Conservation (phyloP, 345 rosid species). For the Crucihimalaya himalaica region DNA sequence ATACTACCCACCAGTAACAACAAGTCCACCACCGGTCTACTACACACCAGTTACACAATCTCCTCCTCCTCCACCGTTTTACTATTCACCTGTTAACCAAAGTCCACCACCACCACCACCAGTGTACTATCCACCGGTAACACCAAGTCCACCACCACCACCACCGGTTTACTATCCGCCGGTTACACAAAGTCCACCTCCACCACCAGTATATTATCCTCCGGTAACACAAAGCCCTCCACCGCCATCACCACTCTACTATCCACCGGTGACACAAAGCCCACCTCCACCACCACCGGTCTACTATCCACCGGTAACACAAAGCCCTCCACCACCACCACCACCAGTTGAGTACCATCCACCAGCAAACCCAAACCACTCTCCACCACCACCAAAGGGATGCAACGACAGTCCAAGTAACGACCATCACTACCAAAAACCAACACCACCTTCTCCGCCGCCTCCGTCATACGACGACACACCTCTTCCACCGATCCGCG, state of each 20-base stretch:
- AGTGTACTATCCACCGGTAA: constrained; percentile 4
- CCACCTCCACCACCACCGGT: constrained; percentile 26
- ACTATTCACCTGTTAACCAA: constrained; percentile 15
- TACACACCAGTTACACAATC: constrained; percentile 3
- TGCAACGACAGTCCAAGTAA: constrained; percentile 37
- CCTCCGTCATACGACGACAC: constrained; percentile 30
- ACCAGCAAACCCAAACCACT: constrained; percentile 19
- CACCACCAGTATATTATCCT: constrained; percentile 17
- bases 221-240: neutral
- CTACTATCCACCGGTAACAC: neutral
- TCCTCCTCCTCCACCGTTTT: constrained; percentile 27
- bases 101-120: constrained; percentile 34
- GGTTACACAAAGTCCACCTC: constrained; percentile 16
- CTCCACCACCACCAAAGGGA: constrained; percentile 38
- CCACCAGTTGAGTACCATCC: constrained; percentile 32
- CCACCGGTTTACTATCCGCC: constrained; percentile 22
- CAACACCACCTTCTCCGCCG: constrained; percentile 34
- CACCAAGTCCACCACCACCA: constrained; percentile 33
- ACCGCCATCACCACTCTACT: constrained; percentile 17
- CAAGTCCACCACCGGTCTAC: constrained; percentile 32
- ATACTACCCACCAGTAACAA: neutral
- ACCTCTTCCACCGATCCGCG: constrained; percentile 40
- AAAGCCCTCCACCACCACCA: constrained; percentile 6
- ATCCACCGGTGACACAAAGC: constrained; percentile 30
- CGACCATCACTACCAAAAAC: constrained; percentile 34